Evolutionary conservation across 2,329 filamentous ascomycete species (phyloP).

Genomic region (Fusarium beomiforme): DNA sequence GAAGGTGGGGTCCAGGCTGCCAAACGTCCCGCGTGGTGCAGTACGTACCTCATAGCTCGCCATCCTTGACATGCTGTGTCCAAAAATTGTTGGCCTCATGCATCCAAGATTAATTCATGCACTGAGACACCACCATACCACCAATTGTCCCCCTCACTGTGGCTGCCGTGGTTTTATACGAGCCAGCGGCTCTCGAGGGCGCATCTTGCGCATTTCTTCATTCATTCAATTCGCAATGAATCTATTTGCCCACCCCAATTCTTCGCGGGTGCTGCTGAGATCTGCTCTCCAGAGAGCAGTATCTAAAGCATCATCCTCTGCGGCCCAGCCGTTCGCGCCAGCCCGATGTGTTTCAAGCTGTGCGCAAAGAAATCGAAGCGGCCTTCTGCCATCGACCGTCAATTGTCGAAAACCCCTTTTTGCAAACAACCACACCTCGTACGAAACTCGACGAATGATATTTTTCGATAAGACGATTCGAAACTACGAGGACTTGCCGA

Average conservation of each 20-base stretch:
- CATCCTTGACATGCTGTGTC: constrained; percentile 12
- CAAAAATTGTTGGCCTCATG: constrained; percentile 40
- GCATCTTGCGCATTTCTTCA: constrained; percentile 36
- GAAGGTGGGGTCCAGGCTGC: constrained; percentile 35
- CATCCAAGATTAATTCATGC: constrained; percentile 42
- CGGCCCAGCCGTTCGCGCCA: constrained; percentile 34
- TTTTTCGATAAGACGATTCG: constrained; percentile 54
- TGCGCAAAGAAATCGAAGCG: constrained; percentile 8
- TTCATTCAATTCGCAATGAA: constrained; percentile 43
- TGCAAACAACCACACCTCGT: constrained; percentile 23
- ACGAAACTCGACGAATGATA: constrained; percentile 45
- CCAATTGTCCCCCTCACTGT: constrained; percentile 8
- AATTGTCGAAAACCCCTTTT: constrained; percentile 21
- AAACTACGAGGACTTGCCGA: constrained; percentile 68
- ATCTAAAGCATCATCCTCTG: constrained; percentile 23
- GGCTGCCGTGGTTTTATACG: constrained; percentile 32
- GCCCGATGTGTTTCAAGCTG: constrained; percentile 38
- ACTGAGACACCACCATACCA: constrained; percentile 35
- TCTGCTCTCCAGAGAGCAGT: constrained; percentile 41
- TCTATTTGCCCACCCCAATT: constrained; percentile 43
- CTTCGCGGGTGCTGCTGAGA: constrained; percentile 46
- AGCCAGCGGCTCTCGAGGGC: constrained; percentile 38
- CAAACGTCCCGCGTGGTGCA: constrained; percentile 12
- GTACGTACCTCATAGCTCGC: constrained; percentile 32
- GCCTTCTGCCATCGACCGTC: constrained; percentile 5